Evolutionary conservation across 495 filamentous ascomycete species (phyloP).

Genomic region (Tuber brumale): DNA sequence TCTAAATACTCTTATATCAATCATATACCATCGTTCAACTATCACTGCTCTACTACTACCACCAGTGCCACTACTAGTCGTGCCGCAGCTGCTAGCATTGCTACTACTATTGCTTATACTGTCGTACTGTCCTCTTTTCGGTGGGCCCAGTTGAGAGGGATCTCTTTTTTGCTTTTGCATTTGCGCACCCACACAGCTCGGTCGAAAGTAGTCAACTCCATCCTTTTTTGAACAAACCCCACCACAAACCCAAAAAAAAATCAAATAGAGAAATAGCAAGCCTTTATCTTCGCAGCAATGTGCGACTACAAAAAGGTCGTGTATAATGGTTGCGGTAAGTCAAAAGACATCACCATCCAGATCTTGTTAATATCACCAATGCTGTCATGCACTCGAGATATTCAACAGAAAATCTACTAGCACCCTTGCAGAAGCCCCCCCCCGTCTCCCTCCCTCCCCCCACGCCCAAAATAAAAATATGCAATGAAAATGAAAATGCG

Average conservation of each 20-base stretch:
- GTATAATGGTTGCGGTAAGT: slow-evolving; percentile 45
- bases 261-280: background rate
- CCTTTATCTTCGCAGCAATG: slow-evolving; percentile 38
- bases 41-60: background rate
- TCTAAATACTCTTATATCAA: background rate
- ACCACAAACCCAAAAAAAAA: background rate
- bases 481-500: background rate
- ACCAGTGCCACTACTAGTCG: background rate
- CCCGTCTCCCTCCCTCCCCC: no score
- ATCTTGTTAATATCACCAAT: slow-evolving; percentile 5
- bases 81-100: background rate
- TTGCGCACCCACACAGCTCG: background rate
- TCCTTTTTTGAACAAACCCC: background rate
- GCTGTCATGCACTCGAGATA: background rate
- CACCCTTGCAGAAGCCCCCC: background rate
- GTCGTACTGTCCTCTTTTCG: background rate
- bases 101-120: background rate
- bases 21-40: background rate
- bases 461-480: background rate
- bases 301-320: slow-evolving; percentile 53
- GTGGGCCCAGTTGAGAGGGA: background rate
- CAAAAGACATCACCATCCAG: background rate
- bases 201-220: background rate
- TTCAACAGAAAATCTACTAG: slow-evolving; percentile 4
- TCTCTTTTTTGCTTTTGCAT: background rate